Evolutionary conservation across 805 yeast genomes (phyloP).

Genomic region (Torulaspora franciscae): DNA sequence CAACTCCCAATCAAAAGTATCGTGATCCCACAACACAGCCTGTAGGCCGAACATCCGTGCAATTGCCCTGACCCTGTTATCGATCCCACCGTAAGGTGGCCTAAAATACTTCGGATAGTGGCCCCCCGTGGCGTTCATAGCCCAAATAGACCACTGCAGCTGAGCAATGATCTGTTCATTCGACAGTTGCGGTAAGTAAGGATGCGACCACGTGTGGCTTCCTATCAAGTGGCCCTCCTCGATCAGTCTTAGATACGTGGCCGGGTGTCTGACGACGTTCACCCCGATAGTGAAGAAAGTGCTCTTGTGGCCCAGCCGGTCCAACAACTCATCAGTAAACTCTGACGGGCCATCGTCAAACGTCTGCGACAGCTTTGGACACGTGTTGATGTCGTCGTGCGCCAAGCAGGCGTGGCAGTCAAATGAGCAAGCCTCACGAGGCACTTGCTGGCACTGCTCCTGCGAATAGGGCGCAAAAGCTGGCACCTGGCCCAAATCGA

Average conservation of each 20-base stretch:
- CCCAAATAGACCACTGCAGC: slow-evolving; percentile 94
- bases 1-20: slow-evolving; percentile 87
- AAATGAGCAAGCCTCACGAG: slow-evolving; percentile 64
- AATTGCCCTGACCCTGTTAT: slow-evolving; percentile 76
- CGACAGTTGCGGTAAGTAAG: slow-evolving; percentile 67
- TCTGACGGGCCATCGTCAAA: slow-evolving; percentile 95
- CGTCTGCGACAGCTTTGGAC: slow-evolving; percentile 73
- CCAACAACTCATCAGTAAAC: slow-evolving; percentile 56
- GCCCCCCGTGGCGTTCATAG: slow-evolving; percentile 89
- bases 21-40: slow-evolving; percentile 86
- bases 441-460: slow-evolving; percentile 53
- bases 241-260: slow-evolving; percentile 54
- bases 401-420: slow-evolving; percentile 79
- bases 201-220: slow-evolving; percentile 91
- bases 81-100: slow-evolving; percentile 96
- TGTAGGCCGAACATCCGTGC: slow-evolving; percentile 81
- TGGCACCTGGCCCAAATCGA: slow-evolving; percentile 54
- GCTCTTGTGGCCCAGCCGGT: slow-evolving; percentile 48
- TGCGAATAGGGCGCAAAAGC: slow-evolving; percentile 44
- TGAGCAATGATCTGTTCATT: slow-evolving; percentile 86
- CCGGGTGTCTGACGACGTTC: slow-evolving; percentile 73
- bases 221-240: slow-evolving; percentile 73
- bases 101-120: slow-evolving; percentile 90
- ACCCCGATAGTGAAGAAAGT: slow-evolving; percentile 86
- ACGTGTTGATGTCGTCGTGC: slow-evolving; percentile 70